Base-by-base conservation (phyloP, 306 rosid species). In the Vigna mungo region DNA sequence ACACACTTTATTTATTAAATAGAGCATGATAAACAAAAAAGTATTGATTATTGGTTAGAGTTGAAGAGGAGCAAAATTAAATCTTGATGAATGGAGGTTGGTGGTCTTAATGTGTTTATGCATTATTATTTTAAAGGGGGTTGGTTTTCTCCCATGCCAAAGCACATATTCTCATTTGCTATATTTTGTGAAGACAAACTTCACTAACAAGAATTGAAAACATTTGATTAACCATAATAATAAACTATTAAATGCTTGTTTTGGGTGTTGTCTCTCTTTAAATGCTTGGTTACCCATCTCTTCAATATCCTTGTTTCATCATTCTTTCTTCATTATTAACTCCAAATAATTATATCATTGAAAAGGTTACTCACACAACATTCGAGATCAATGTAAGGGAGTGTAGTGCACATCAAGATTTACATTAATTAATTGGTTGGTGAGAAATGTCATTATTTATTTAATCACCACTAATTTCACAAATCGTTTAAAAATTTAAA, bases 111-210 rank as follows among this genome's bases (percentile, higher is more conserved):
- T 77, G 71, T 49, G 68, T 77, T 46, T 20, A 10, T 72, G 5
- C 51, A 70, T 44, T 71, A 65, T 46, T 71, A 55, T 71, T 54
- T 77, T 46, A 54, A 64, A 71, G 59, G 25, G 41, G 30, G 46
- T 49, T 68, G 48, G 68, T 73, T 78, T 67, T 68, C 15, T 49
- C 63, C 36, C 73, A 70, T 73, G 49, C 27, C 39, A 78, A 83
- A 83, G 83, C 72, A 59, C 61, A 66, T 63, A 73, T 73, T 59
- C 77, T 20, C 56, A 68, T 64, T 63, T 63, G 60, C 60, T 11
- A 71, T 39, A 51, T 64, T 58, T 37, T 72, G 68, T 47, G 34
- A 47, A 55, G 67, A 36, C 82, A 72, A 47, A 58, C 82, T 72
- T 73, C 72, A 72, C 27, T 47, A 17, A 63, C 27, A 71, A 58